Conservation (phyloP, 1,139 yeast genomes). For the Suhomyces bolitotheri region DNA sequence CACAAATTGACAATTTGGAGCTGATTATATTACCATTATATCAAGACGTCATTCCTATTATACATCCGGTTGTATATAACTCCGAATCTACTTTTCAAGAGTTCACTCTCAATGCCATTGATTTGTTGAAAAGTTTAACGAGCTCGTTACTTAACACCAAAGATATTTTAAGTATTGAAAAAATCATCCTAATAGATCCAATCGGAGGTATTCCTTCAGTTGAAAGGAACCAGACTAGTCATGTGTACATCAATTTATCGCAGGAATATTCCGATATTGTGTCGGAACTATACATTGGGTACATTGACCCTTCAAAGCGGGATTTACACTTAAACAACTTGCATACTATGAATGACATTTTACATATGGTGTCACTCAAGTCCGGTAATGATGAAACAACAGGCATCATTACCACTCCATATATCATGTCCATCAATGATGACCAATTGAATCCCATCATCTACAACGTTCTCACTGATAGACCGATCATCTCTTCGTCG, state of each 20-base stretch:
- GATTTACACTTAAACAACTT: slow-evolving; percentile 58
- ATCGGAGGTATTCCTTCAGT: slow-evolving; percentile 89
- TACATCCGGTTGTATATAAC: slow-evolving; percentile 59
- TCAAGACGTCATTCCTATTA: slow-evolving; percentile 56
- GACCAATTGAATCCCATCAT: slow-evolving; percentile 74
- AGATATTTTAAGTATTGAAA: slow-evolving; percentile 64
- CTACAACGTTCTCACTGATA: slow-evolving; percentile 84
- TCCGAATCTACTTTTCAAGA: slow-evolving; percentile 30
- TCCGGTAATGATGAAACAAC: slow-evolving; percentile 46
- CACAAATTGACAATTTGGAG: slow-evolving; percentile 29
- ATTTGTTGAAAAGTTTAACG: slow-evolving; percentile 30
- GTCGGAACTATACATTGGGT: slow-evolving; percentile 60
- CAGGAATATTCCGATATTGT: slow-evolving; percentile 76
- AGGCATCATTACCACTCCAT: slow-evolving; percentile 44
- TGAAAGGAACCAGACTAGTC: slow-evolving; percentile 80
- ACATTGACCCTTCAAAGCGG: slow-evolving; percentile 43
- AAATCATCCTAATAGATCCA: slow-evolving; percentile 74
- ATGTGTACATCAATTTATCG: slow-evolving; percentile 79
- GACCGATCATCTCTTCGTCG: slow-evolving; percentile 91
- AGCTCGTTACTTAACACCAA: slow-evolving; percentile 26
- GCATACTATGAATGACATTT: slow-evolving; percentile 49
- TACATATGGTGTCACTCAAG: slow-evolving; percentile 32
- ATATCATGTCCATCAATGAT: slow-evolving; percentile 43
- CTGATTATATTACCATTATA: slow-evolving; percentile 43
- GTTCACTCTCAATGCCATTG: slow-evolving; percentile 34